These are phyloP conservation scores for Aspergillus fumigatus DNA, from an alignment of 2,329 filamentous ascomycete species.

Conservation along the genomic window DNA sequence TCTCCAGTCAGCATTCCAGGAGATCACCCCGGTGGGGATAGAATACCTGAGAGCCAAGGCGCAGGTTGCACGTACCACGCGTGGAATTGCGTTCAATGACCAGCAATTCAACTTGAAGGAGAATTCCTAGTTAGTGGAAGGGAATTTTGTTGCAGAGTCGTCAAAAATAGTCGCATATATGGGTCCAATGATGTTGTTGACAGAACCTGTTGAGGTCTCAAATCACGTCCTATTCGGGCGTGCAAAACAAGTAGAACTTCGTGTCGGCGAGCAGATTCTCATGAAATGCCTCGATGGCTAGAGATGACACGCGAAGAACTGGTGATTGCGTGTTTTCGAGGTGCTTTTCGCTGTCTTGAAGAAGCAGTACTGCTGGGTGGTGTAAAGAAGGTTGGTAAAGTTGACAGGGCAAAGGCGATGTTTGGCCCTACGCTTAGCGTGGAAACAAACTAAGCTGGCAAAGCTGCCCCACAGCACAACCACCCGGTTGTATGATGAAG, in stretches of 20 bases:
- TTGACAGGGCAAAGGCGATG: constrained; percentile 37
- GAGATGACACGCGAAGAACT: constrained; percentile 18
- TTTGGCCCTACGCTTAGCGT: constrained; percentile 41
- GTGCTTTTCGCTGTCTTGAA: constrained; percentile 5
- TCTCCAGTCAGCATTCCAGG: constrained; percentile 35
- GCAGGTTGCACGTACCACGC: constrained; percentile 33
- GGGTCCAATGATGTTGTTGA: constrained; percentile 29
- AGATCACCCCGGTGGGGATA: constrained; percentile 27
- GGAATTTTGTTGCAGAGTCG: constrained; percentile 14
- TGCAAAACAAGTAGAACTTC: constrained; percentile 2
- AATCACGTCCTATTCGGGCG: constrained; percentile 16
- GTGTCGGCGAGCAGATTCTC: not conserved
- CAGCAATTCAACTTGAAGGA: constrained; percentile 18
- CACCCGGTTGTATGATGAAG: constrained; percentile 9
- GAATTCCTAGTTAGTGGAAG: constrained; percentile 11
- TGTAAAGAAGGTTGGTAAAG: constrained; percentile 27
- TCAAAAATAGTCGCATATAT: constrained; percentile 19
- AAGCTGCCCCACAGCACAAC: constrained; percentile 35
- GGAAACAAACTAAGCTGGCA: constrained; percentile 30
- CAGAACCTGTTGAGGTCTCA: constrained; percentile 21
- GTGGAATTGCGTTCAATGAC: constrained; percentile 28
- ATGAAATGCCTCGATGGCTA: not conserved
- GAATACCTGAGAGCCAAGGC: constrained; percentile 28
- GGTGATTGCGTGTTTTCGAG: constrained; percentile 11
- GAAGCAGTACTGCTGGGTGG: constrained; percentile 15